A percentile compares a stretch with the other conserved stretches of the same genome.
Evolutionary conservation across 257 asterid genomes (phyloP).

Genomic region (Nicotiana benthamiana): DNA sequence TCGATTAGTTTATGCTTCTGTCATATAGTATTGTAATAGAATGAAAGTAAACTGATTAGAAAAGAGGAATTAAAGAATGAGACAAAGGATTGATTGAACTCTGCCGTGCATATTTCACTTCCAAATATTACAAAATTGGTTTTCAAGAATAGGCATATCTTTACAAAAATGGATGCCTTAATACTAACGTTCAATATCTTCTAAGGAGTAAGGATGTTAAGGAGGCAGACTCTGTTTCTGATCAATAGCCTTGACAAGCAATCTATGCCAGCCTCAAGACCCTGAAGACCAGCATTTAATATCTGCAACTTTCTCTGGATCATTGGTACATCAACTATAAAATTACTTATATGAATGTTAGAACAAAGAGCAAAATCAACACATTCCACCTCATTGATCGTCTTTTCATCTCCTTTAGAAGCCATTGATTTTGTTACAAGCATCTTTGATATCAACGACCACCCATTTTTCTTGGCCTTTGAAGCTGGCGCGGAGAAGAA

Average conservation of each 20-base stretch:
- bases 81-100: not conserved
- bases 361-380: constrained; percentile 1
- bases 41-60: not conserved
- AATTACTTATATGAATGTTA: not conserved
- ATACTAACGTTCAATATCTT: not conserved
- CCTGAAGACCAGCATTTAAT: not conserved
- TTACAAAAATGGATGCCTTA: not conserved
- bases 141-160: not conserved
- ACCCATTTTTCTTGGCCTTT: not conserved
- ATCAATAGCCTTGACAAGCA: constrained; percentile 3
- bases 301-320: not conserved
- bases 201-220: constrained; percentile 6
- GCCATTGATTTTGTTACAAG: not conserved
- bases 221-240: constrained; percentile 9
- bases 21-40: not conserved
- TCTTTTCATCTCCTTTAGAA: not conserved
- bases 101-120: not conserved
- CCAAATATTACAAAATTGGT: not conserved
- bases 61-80: not conserved
- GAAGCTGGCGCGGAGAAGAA: not conserved
- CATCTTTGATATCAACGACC: constrained; percentile 8
- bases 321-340: not conserved
- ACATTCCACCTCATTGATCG: not conserved
- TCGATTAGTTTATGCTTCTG: not conserved
- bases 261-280: constrained; percentile 5